A percentile compares a stretch with the other conserved stretches of the same genome.
These are phyloP conservation scores for Phytophthora cactorum DNA, from an alignment of 352 stramenopile genomes.

Conservation along the genomic window DNA sequence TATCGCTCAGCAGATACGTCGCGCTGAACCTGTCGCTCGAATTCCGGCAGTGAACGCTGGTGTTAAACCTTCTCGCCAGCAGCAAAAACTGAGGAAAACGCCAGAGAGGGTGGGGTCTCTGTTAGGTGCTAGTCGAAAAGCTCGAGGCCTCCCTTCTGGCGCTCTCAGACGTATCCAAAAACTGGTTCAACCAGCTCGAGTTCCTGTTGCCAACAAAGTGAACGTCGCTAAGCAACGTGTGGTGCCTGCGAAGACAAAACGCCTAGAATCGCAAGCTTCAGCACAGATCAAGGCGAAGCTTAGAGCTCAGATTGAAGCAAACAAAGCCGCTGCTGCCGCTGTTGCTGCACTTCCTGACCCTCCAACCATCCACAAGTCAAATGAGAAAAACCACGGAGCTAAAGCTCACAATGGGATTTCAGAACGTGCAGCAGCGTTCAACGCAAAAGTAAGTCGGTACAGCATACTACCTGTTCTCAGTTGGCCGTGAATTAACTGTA, in stretches of 20 bases:
- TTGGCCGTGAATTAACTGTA: background rate
- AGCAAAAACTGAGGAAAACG: conserved; percentile 9
- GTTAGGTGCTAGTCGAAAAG: conserved; percentile 27
- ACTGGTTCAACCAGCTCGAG: conserved; percentile 17
- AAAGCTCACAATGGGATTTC: conserved; percentile 12
- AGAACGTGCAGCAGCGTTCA: conserved; percentile 66
- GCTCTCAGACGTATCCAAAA: conserved; percentile 21
- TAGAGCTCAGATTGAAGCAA: conserved; percentile 23
- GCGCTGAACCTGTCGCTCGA: conserved; percentile 9
- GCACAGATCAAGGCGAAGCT: conserved; percentile 22
- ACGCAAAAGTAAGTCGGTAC: conserved; percentile 44
- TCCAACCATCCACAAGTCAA: conserved; percentile 1
- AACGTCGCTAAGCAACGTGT: conserved; percentile 20
- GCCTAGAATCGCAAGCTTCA: background rate
- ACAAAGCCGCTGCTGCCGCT: conserved; percentile 29
- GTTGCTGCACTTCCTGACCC: conserved; percentile 34
- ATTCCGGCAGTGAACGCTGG: background rate
- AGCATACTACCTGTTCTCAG: background rate
- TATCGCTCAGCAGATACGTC: conserved; percentile 16
- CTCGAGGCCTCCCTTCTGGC: conserved; percentile 12
- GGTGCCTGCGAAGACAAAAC: conserved; percentile 6
- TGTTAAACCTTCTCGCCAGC: conserved; percentile 10
- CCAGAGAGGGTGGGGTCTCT: conserved; percentile 20
- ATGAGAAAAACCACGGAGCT: background rate
- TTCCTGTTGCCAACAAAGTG: conserved; percentile 8